A percentile compares a stretch with the other conserved stretches of the same genome.
Evolutionary conservation across 2,329 filamentous ascomycete genomes (phyloP).

Genomic region (Penicillium sp.): DNA sequence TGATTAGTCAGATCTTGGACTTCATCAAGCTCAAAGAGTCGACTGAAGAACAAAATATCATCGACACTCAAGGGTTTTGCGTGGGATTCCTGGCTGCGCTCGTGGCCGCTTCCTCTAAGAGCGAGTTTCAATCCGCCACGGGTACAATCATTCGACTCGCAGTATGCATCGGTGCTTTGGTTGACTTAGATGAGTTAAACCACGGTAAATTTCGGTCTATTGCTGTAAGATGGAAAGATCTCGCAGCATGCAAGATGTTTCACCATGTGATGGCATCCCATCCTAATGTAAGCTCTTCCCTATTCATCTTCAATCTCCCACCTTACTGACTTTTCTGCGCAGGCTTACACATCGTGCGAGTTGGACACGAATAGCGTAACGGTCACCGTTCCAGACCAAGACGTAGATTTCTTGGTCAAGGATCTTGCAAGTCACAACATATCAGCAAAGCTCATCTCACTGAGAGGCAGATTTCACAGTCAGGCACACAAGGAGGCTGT

Average conservation of each 20-base stretch:
- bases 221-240: neutral
- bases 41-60: neutral
- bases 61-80: neutral
- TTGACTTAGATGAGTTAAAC: neutral
- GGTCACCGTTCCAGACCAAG: neutral
- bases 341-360: neutral
- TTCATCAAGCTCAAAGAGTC: neutral
- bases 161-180: constrained; percentile 1
- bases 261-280: too few relatives aligned
- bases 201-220: neutral
- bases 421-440: neutral
- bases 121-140: neutral
- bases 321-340: too few relatives aligned
- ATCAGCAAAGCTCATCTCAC: neutral
- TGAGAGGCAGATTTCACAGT: neutral
- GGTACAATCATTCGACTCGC: neutral
- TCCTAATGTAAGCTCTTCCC: neutral
- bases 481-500: neutral
- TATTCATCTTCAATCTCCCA: too few relatives aligned
- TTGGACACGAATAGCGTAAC: neutral
- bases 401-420: neutral
- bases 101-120: neutral
- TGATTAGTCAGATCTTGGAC: neutral
- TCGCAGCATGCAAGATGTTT: too few relatives aligned
- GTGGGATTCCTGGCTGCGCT: neutral